A percentile compares a stretch with the other conserved stretches of the same genome.
phyloP scores from a whole-genome alignment of 495 filamentous ascomycete species.

The Xeromyces bisporus region DNA sequence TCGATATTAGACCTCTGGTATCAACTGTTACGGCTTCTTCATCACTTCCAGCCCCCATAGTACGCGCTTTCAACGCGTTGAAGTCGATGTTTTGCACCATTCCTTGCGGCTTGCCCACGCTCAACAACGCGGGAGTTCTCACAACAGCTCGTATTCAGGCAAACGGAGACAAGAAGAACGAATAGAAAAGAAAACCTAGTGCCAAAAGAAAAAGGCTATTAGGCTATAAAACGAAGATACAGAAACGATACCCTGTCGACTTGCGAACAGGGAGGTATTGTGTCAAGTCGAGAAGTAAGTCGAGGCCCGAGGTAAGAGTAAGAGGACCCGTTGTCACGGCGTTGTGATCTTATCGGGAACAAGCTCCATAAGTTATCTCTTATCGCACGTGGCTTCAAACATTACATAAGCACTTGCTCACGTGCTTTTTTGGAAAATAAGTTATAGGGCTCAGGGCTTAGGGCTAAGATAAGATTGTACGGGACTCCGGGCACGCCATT shows the following conservation, averaged over 20 bases:
- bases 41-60: slow-evolving; percentile 67
- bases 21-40: slow-evolving; percentile 99
- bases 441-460: not conserved
- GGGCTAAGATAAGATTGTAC: not conserved
- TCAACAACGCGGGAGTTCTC: too few relatives aligned
- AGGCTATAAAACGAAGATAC: not conserved
- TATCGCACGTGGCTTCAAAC: not conserved
- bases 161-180: not conserved
- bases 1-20: slow-evolving; percentile 90
- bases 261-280: not conserved
- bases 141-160: too few relatives aligned
- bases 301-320: not conserved
- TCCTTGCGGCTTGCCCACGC: slow-evolving; percentile 8
- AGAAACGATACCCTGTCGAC: too few relatives aligned
- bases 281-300: not conserved
- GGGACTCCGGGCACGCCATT: not conserved
- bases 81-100: slow-evolving; percentile 56
- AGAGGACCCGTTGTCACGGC: not conserved
- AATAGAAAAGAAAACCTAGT: not conserved
- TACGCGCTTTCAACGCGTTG: slow-evolving; percentile 66
- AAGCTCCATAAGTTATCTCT: not conserved
- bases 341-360: not conserved
- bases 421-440: too few relatives aligned
- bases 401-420: too few relatives aligned
- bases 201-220: not conserved